Percentiles rank a stretch among this genome's conserved stretches.
Evolutionary conservation across 257 asterid genomes (phyloP).

Genomic region (Solanum okadae): DNA sequence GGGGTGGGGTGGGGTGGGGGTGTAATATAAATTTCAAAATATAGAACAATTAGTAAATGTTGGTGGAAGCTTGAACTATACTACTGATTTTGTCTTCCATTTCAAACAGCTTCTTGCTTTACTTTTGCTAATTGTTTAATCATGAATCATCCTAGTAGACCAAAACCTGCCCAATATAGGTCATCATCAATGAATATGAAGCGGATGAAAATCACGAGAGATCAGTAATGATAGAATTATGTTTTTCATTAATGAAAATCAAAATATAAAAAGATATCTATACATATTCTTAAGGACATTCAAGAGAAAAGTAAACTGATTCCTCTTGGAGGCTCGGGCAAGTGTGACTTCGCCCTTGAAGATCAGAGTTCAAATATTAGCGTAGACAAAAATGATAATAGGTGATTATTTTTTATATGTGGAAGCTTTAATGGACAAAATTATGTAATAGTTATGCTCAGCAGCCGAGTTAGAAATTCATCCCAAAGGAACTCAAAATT

Average conservation of each 20-base stretch:
- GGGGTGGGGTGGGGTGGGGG: neutral
- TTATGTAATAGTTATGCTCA: neutral
- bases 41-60: neutral
- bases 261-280: neutral
- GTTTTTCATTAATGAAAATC: neutral
- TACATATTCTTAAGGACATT: neutral
- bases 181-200: neutral
- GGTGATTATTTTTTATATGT: neutral
- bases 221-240: rapidly evolving
- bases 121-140: neutral
- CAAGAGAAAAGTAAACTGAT: neutral
- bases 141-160: neutral
- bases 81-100: neutral
- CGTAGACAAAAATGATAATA: neutral
- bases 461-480: neutral
- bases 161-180: neutral
- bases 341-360: neutral
- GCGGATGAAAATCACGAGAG: neutral
- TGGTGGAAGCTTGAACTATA: neutral
- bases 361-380: neutral
- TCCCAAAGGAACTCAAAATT: neutral
- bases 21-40: neutral
- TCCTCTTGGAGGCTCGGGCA: neutral
- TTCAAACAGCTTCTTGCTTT: neutral
- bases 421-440: neutral